Evolutionary conservation across 139 green algal species (phyloP), one percentile per base, ranked within the genome.

Genomic region (Yamagishiella unicocca): DNA sequence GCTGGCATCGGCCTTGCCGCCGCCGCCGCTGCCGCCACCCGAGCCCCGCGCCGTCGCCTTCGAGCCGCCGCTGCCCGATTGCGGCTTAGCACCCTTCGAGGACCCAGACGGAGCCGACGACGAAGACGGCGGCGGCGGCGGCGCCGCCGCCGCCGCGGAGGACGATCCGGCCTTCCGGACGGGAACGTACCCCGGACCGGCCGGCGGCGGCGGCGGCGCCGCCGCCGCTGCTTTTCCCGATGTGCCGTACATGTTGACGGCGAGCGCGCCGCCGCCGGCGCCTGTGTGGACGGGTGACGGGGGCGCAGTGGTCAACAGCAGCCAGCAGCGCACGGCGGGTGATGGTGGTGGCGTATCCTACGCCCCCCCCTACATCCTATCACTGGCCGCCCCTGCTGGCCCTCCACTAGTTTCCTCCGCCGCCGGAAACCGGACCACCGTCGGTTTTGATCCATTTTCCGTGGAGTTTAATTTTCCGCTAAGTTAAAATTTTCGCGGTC

Each of bases 231-330:
- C 19, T 17, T 33, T 68, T 46, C 31, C 75, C 0, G 75, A 58
- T 7, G 43, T 71, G n/a, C 85, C 89, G 81, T 92, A 90, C 81
- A 90, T 89, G 89, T 74, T 67, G 35, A 90, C 82, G 7, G 58
- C 37, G 22, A 70, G 67, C n/a, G n/a, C n/a, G 37, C 5, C 46
- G 29, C 45, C 53, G 50, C 46, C 50, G 33, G 46, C 29, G 70
- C 61, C 58, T 71, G 62, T 43, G 58, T 17, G 58, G 14, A 22
- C 29, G 58, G 58, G 58, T 9, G 58, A 27, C 14, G 58, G 58
- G 19, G 58, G 19, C 19, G 58, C 14, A 17, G 17, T 58, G n/a
- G n/a, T n/a, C n/a, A n/a, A n/a, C n/a, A n/a, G n/a, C n/a, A n/a
- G n/a, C n/a, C n/a, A n/a, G n/a, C n/a, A n/a, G n/a, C n/a, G n/a